Evolutionary conservation across 129 eudicot genomes (phyloP).

Genomic region (Lactuca sativa): DNA sequence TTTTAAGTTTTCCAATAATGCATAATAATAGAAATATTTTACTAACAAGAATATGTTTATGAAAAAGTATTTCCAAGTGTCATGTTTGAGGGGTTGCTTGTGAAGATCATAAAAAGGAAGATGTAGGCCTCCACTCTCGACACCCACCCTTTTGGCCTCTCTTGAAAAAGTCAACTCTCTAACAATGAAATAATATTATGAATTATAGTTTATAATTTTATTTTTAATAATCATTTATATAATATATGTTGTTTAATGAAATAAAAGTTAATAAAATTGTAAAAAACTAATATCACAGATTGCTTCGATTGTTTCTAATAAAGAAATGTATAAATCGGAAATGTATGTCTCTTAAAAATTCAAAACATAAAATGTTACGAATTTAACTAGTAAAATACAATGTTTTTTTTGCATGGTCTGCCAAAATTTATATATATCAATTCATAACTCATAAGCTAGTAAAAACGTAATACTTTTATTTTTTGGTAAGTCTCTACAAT

Average conservation of each 20-base stretch:
- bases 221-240: no score
- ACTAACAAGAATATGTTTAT: not conserved
- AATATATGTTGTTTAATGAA: no score
- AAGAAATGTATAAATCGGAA: no score
- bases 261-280: no score
- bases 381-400: not conserved
- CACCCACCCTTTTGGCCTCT: slow-evolving; percentile 28
- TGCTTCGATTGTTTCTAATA: not conserved
- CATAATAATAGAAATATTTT: not conserved
- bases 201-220: not conserved
- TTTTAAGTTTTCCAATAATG: no score
- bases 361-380: not conserved
- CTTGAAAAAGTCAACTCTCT: slow-evolving; percentile 20
- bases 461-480: no score
- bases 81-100: slow-evolving; percentile 20
- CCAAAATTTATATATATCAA: not conserved
- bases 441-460: no score
- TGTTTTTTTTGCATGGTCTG: not conserved
- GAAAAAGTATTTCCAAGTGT: not conserved
- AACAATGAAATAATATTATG: not conserved
- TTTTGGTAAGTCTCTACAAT: no score
- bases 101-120: slow-evolving; percentile 28
- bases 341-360: no score
- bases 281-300: not conserved
- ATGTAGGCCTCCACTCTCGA: slow-evolving; percentile 17